Evolutionary conservation across 2,329 filamentous ascomycete genomes (phyloP).

Genomic region (Pseudogymnoascus sp.): DNA sequence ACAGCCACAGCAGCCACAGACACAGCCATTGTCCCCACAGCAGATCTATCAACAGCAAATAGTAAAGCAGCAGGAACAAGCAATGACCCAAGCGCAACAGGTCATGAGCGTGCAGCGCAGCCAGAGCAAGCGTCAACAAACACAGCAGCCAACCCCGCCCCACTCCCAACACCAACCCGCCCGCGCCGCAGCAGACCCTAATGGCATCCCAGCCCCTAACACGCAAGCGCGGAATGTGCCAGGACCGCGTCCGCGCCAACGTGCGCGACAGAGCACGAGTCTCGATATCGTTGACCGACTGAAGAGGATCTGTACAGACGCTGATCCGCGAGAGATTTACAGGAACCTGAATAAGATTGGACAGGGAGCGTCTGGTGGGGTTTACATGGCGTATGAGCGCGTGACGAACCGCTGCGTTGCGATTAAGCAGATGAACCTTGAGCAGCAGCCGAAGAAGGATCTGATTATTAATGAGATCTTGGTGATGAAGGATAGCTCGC

Average conservation of each 20-base stretch:
- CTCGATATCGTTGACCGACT: constrained; percentile 77
- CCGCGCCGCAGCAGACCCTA: constrained; percentile 28
- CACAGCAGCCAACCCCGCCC: constrained; percentile 41
- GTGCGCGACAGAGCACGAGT: constrained; percentile 67
- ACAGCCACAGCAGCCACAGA: constrained; percentile 10
- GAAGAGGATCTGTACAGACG: constrained; percentile 81
- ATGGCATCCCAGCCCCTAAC: constrained; percentile 30
- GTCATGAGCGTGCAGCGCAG: constrained; percentile 63
- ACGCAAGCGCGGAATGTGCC: constrained; percentile 35
- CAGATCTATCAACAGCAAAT: constrained; percentile 52
- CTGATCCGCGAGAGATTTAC: constrained; percentile 83
- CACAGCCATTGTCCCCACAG: constrained; percentile 23
- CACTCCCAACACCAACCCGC: constrained; percentile 43
- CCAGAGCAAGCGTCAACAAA: constrained; percentile 60
- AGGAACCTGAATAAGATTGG: constrained; percentile 88
- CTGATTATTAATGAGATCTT: constrained; percentile 98
- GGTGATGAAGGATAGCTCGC: constrained; percentile 98
- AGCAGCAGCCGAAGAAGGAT: constrained; percentile 98
- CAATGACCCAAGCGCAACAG: constrained; percentile 70
- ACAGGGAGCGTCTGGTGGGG: constrained; percentile 91
- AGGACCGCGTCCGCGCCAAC: constrained; percentile 62
- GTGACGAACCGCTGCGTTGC: constrained; percentile 82
- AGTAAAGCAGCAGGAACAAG: constrained; percentile 75
- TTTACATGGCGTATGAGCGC: constrained; percentile 83
- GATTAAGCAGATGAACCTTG: constrained; percentile 99